Evolutionary conservation across 2,329 filamentous ascomycete species (phyloP).

Genomic region (Passalora sequoiae): DNA sequence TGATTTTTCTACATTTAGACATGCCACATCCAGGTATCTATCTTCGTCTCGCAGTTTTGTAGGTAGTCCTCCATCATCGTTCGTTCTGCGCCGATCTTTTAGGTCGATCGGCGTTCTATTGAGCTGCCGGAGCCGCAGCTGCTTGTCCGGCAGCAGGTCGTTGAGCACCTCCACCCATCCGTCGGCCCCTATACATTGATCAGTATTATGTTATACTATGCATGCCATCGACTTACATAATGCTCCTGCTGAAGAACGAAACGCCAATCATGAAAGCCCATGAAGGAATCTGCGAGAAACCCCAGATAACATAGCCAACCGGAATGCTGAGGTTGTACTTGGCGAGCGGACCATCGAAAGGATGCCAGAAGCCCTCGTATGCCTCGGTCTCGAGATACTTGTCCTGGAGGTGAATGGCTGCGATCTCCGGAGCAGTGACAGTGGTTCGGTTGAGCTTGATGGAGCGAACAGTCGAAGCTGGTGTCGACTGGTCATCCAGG

Average conservation of each 20-base stretch:
- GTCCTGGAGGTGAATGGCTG: slow-evolving; percentile 56
- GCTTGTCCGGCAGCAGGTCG: neutral
- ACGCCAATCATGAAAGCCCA: slow-evolving; percentile 14
- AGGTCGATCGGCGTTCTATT: too few relatives aligned
- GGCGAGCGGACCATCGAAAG: slow-evolving; percentile 64
- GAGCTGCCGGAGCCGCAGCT: neutral
- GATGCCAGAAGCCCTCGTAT: slow-evolving; percentile 68
- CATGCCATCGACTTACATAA: slow-evolving; percentile 7
- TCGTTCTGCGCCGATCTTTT: too few relatives aligned
- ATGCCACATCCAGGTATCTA: too few relatives aligned
- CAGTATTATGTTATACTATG: neutral
- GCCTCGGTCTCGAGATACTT: slow-evolving; percentile 48
- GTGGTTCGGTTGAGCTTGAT: slow-evolving; percentile 66
- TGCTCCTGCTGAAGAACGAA: slow-evolving; percentile 10
- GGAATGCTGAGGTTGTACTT: slow-evolving; percentile 59
- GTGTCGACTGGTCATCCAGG: slow-evolving; percentile 58
- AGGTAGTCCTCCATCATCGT: too few relatives aligned
- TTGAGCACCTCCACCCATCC: neutral
- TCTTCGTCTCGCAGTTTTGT: too few relatives aligned
- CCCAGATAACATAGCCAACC: slow-evolving; percentile 63
- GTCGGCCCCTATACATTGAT: neutral
- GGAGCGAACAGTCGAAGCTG: slow-evolving; percentile 59
- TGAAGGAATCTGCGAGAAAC: slow-evolving; percentile 51
- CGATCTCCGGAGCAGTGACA: slow-evolving; percentile 59
- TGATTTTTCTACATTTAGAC: too few relatives aligned